A percentile compares a stretch with the other conserved stretches of the same genome.
Conservation (phyloP, 768 basidiomycete species). For the Floccularia luteovirens region DNA sequence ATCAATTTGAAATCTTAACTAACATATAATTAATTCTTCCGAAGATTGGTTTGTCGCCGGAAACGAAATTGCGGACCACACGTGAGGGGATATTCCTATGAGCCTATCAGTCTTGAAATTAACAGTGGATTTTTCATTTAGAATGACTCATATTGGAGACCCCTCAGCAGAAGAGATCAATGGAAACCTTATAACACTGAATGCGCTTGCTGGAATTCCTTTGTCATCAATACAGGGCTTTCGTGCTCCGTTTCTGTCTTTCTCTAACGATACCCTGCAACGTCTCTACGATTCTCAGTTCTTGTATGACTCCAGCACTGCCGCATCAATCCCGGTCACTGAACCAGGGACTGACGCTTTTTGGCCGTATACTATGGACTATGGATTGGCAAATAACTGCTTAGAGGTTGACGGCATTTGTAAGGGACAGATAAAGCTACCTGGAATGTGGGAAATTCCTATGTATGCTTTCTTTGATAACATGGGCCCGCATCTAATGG, state of each 20-base stretch:
- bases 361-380: conserved; percentile 80
- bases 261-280: conserved; percentile 53
- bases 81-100: conserved; percentile 34
- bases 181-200: conserved; percentile 73
- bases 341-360: conserved; percentile 63
- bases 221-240: conserved; percentile 58
- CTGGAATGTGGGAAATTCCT: conserved; percentile 81
- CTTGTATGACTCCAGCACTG: conserved; percentile 63
- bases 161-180: conserved; percentile 62
- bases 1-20: not conserved
- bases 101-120: not conserved
- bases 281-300: conserved; percentile 48
- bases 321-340: conserved; percentile 58
- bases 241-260: conserved; percentile 72
- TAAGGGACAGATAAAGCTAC: conserved; percentile 62
- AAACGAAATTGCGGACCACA: conserved; percentile 78
- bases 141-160: conserved; percentile 71
- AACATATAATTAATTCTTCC: not conserved
- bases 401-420: conserved; percentile 46
- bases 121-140: conserved; percentile 13
- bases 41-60: conserved; percentile 75
- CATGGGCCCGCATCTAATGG: conserved; percentile 66
- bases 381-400: conserved; percentile 77
- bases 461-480: conserved; percentile 76
- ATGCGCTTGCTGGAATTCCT: conserved; percentile 73